These are phyloP conservation scores for Thymus mandschuricus DNA, from an alignment of 257 asterid genomes.

Conservation along the genomic window DNA sequence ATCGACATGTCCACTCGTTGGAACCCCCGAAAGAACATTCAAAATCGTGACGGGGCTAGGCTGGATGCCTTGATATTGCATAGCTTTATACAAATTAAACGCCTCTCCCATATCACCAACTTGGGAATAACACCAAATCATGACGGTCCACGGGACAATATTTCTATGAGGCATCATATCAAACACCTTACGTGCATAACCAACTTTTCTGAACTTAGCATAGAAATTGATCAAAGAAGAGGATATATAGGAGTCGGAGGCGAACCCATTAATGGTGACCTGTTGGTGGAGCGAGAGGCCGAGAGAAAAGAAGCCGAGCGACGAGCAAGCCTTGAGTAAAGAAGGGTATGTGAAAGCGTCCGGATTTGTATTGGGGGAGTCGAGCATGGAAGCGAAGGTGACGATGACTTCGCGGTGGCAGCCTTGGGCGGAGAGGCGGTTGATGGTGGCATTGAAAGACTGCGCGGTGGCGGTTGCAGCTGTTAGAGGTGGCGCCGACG, in stretches of 20 bases:
- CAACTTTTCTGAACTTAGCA: constrained; percentile 40
- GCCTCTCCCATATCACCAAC: constrained; percentile 48
- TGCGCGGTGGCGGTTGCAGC: constrained; percentile 43
- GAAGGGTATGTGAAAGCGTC: constrained; percentile 84
- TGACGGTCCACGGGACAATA: constrained; percentile 79
- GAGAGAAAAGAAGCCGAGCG: constrained; percentile 51
- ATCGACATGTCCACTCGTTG: constrained; percentile 43
- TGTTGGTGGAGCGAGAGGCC: constrained; percentile 77
- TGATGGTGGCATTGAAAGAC: constrained; percentile 60
- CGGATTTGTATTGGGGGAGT: constrained; percentile 47
- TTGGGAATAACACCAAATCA: constrained; percentile 65
- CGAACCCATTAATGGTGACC: constrained; percentile 53
- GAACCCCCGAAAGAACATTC: constrained; percentile 64
- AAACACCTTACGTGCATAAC: constrained; percentile 60
- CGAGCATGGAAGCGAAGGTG: constrained; percentile 60
- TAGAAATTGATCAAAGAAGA: constrained; percentile 69
- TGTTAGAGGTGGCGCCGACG: constrained; percentile 30
- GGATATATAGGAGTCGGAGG: constrained; percentile 66
- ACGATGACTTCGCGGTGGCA: constrained; percentile 58
- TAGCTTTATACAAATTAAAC: constrained; percentile 54
- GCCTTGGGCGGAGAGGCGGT: constrained; percentile 63
- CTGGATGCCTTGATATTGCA: constrained; percentile 58
- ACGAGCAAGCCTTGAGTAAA: constrained; percentile 75
- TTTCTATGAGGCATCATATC: constrained; percentile 63
- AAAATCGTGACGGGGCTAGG: constrained; percentile 63